Base-by-base conservation (phyloP, 495 filamentous ascomycete genomes). In the Penicillium dipodomyicola region DNA sequence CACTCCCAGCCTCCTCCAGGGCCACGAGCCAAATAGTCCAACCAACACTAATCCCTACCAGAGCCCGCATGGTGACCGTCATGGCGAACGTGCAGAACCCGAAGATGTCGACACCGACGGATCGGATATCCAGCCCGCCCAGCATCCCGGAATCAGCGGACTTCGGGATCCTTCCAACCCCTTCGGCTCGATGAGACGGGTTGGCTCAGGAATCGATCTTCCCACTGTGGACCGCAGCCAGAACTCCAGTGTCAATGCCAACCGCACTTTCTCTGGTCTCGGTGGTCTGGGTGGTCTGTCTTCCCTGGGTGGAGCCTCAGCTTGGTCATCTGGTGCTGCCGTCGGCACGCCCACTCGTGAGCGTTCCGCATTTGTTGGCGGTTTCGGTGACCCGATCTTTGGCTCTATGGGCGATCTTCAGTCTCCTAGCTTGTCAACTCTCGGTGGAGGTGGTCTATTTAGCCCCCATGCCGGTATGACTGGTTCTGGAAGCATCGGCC, bases 31-130 rank as follows among this genome's bases (percentile, higher is more conserved):
- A 7, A 82, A 89, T 58, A 97, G 95, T 65, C 95, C 94, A 35
- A 94, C 93, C 0, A 91, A 96, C 58, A 97, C 94, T 1, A 98
- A 98, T 70, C 95, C 94, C n/a, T 98, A 92, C 65, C 88, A 89
- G 60, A 97, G 93, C 69, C 95, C 94, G 9, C 84, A 89, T n/a
- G 87, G 83, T n/a, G 88, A 92, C 17, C 84, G 84, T 32, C 78
- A 54, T 30, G 52, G 52, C 27, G 52, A 54, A 14, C 52, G 54
- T 2, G 54, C 78, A 0, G 86, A 91, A 23, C 78, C 81, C 3
- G 87, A 77, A 27, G 87, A 92, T 57, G 70, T 75, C 41, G 84
- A 85, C 41, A 75, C 77, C 10, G 84, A 87, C 60, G 79, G 77
- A 15, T 80, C 79, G 23, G 84, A 87, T 56, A 75, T 81, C 45